Base-by-base conservation (phyloP, 768 basidiomycete species). In the Pisolithus microcarpus region DNA sequence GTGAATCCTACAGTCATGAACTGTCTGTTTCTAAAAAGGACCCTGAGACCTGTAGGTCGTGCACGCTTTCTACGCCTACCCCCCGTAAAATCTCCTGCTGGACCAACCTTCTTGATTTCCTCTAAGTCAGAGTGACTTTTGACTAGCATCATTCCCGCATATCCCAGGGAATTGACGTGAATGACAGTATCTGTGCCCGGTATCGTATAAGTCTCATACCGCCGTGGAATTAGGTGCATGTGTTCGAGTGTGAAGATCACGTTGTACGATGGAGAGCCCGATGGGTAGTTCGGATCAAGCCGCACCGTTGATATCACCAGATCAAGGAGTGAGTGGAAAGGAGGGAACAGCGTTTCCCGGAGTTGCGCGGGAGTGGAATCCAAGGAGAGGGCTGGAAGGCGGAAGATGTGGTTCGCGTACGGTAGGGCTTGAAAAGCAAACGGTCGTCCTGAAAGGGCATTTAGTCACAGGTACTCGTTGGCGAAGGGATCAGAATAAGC, bases 101-200 rank as follows among this genome's bases (percentile, higher is more conserved):
- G 69, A 1, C 81, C 78, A 64, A 84, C 82, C 52, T 70, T 66
- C 65, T 79, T 79, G 38, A 96, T 76, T 2, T 75, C 78, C 50
- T 82, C 79, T 46, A 91, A 65, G 68, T 94, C 91, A 18, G 75
- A 75, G 49, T 86, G 80, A 55, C 85, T 91, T 72, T 87, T 91
- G 23, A 89, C 91, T 49, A 96, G 78, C 54, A 96, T 59, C 84
- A 90, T 81, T 1, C 94, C 94, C 7, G 91, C 87, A 63, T 86
- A 96, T 13, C 90, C 94, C 44, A 96, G 75, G 42, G 94, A 78
- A 65, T 97, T 96, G 39, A 97, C 74, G 59, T 80, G 79, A 24
- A 97, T 60, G 49, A 66, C 53, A 31, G 80, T 77, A n/a, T 80
- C 79, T 2, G 78, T 78, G 46, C 71, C 74, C 48, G 67, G 54